These are phyloP conservation scores for Pichiaceae sp. DNA, from an alignment of 1,139 yeast genomes.

Conservation along the genomic window DNA sequence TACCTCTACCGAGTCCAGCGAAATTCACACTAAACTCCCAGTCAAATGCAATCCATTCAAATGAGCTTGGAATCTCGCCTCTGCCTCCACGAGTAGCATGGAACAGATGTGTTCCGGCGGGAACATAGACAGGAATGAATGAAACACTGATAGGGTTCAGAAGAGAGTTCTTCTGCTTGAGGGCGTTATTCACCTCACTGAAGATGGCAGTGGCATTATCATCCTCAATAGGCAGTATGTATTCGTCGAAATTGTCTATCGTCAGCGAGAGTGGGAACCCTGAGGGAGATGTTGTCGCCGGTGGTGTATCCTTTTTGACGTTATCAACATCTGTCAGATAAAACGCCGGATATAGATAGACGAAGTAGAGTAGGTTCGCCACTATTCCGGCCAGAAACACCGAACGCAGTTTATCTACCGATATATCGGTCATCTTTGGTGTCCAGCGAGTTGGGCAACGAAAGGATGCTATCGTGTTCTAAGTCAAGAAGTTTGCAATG, in stretches of 20 bases:
- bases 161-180: slow-evolving; percentile 40
- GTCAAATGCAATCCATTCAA: slow-evolving; percentile 55
- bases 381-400: neutral
- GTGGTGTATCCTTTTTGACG: too few species aligned
- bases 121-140: slow-evolving; percentile 47
- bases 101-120: slow-evolving; percentile 44
- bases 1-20: slow-evolving; percentile 21
- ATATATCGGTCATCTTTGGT: neutral
- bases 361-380: neutral
- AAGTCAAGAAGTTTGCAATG: too few species aligned
- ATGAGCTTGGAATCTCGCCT: slow-evolving; percentile 31
- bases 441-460: too few species aligned
- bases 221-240: too few species aligned
- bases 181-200: slow-evolving; percentile 41
- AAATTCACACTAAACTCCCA: slow-evolving; percentile 46
- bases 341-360: neutral
- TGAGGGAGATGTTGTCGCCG: too few species aligned
- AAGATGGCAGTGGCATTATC: slow-evolving; percentile 47
- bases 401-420: neutral
- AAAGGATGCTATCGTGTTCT: too few species aligned
- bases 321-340: too few species aligned
- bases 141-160: slow-evolving; percentile 45
- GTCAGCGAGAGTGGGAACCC: too few species aligned
- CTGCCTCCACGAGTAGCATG: slow-evolving; percentile 32
- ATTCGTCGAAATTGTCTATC: too few species aligned